These are phyloP conservation scores for Verticillium dahliae DNA, from an alignment of 2,329 filamentous ascomycete species.

Conservation along the genomic window DNA sequence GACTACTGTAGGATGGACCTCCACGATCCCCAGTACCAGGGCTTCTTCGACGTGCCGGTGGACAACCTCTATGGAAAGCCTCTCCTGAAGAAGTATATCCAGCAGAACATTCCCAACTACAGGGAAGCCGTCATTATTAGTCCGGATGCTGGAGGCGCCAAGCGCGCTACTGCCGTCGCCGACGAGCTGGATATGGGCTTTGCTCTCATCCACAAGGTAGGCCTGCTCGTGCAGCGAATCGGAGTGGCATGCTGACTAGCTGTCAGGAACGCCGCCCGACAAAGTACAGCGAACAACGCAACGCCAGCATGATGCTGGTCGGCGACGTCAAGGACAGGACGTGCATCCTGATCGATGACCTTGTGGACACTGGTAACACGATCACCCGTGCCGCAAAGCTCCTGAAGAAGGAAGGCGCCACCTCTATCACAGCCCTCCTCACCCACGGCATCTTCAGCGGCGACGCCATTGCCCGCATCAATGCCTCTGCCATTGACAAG, in stretches of 20 bases:
- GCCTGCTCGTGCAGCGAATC: constrained; percentile 7
- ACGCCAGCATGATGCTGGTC: constrained; percentile 93
- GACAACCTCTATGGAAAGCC: constrained; percentile 92
- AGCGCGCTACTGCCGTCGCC: constrained; percentile 90
- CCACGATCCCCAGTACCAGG: constrained; percentile 93
- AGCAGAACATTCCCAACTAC: constrained; percentile 77
- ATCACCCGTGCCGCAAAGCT: constrained; percentile 94
- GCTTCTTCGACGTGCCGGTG: constrained; percentile 97
- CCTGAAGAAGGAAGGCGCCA: constrained; percentile 93
- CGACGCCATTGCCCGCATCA: constrained; percentile 90
- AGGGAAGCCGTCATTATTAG: constrained; percentile 88
- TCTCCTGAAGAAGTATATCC: constrained; percentile 63
- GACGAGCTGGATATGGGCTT: constrained; percentile 92
- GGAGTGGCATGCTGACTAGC: not conserved
- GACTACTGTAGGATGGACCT: constrained; percentile 64
- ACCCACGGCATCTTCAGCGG: constrained; percentile 95
- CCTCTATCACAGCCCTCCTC: constrained; percentile 81
- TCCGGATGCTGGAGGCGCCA: constrained; percentile 92
- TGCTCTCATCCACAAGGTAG: constrained; percentile 95
- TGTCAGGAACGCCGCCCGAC: constrained; percentile 78
- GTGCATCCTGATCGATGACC: constrained; percentile 87
- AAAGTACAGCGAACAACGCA: constrained; percentile 80
- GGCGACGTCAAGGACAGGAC: constrained; percentile 75
- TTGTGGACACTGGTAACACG: constrained; percentile 94
- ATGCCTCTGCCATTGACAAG: constrained; percentile 86